Base-by-base conservation (phyloP, 2,329 filamentous ascomycete species). In the Xylariaceae sp. region DNA sequence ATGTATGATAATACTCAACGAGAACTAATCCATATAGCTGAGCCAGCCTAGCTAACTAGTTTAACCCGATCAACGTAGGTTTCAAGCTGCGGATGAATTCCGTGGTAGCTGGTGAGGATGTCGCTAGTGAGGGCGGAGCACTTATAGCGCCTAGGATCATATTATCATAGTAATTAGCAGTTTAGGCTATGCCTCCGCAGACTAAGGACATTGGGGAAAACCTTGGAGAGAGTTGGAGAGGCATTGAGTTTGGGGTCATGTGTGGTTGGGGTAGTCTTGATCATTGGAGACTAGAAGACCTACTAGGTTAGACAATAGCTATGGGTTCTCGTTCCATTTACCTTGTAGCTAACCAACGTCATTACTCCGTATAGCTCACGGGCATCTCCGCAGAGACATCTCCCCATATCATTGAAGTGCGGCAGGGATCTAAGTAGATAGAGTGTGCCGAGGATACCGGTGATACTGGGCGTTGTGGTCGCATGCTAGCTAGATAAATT, bases 121-220 rank as follows among this genome's bases (percentile, higher is more conserved):
- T n/a, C n/a, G n/a, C n/a, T n/a, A n/a, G n/a, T n/a, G n/a, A n/a
- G n/a, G 23, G 23, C 23, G 23, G 23, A 4, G 23, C 9, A 4
- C 23, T 26, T 26, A 9, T 4, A 26, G 4, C 9, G 23, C 4
- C 23, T 26, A n/a, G 23, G 23, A 26, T 26, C 23, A 4, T 26
- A 26, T 26, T 26, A 9, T 9, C 9, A 26, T 26, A 4, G 9
- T 26, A 9, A 26, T 4, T 9, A 26, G 23, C 76, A 12, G 0
- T 77, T 75, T 21, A 79, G 75, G 0, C 80, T 70, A 3, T 73
- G 69, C 0, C 77, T 70, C 47, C 76, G 71, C 0, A 77, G 76
- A 0, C 78, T 78, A 9, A 4, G 23, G 23, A 26, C 23, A 26
- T 26, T 26, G 23, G 23, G 9, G 23, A 26, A 19, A 14, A 20